These are phyloP conservation scores for Alternaria sp. DNA, from an alignment of 2,329 filamentous ascomycete genomes.

Conservation along the genomic window DNA sequence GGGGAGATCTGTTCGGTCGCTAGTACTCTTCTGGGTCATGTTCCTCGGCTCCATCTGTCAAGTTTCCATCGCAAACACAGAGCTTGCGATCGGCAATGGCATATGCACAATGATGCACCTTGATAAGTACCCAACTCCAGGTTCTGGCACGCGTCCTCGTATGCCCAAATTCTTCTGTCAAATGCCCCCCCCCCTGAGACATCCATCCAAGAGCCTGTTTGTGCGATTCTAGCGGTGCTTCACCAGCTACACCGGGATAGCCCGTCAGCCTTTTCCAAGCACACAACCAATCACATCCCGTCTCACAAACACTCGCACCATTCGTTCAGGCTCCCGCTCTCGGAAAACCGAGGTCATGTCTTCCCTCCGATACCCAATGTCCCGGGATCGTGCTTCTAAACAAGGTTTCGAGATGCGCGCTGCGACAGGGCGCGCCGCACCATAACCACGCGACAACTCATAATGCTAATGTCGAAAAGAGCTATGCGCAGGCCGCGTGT, in stretches of 20 bases:
- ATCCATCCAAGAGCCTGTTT: slow-evolving; percentile 2
- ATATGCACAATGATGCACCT: background rate
- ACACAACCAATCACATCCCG: background rate
- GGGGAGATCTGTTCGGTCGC: background rate
- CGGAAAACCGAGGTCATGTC: slow-evolving; percentile 5
- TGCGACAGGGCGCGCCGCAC: slow-evolving; percentile 23
- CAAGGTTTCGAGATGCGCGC: slow-evolving; percentile 19
- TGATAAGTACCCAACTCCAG: background rate
- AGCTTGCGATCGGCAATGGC: background rate
- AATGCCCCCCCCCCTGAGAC: slow-evolving; percentile 7
- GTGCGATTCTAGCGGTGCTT: slow-evolving; percentile 8
- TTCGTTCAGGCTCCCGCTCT: background rate
- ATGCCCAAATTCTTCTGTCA: background rate
- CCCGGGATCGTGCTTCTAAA: slow-evolving; percentile 11
- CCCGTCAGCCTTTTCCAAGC: slow-evolving; percentile 2
- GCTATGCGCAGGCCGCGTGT: slow-evolving; percentile 6
- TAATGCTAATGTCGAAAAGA: slow-evolving; percentile 3
- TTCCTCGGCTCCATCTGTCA: background rate
- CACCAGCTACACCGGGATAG: slow-evolving; percentile 5
- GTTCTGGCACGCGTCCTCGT: background rate
- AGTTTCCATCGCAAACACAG: background rate
- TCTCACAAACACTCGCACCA: slow-evolving; percentile 15
- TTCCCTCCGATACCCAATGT: slow-evolving; percentile 1
- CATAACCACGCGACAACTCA: slow-evolving; percentile 9
- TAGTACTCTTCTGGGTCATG: background rate